These are phyloP conservation scores for Dactylellina parvicollis DNA, from an alignment of 2,329 filamentous ascomycete species.

Conservation along the genomic window DNA sequence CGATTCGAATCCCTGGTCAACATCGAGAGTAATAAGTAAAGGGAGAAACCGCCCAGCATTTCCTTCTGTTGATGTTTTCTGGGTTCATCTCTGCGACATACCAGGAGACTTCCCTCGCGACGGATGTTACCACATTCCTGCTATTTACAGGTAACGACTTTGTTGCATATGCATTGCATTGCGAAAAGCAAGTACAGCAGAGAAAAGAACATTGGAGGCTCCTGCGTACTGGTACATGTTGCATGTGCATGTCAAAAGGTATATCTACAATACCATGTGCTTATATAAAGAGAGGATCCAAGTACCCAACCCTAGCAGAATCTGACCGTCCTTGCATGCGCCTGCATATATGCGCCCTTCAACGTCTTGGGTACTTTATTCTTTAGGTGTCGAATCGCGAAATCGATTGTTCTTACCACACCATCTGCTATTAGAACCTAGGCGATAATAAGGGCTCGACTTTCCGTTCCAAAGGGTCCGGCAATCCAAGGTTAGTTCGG, in stretches of 20 bases:
- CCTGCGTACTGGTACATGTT: conserved; percentile 28
- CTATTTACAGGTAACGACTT: conserved; percentile 30
- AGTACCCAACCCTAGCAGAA: conserved; percentile 27
- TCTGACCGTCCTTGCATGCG: conserved; percentile 36
- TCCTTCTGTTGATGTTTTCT: not conserved
- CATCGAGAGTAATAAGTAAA: not conserved
- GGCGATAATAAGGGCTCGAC: conserved; percentile 27
- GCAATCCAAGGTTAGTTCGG: conserved; percentile 18
- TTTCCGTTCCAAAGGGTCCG: conserved; percentile 42
- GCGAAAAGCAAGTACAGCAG: conserved; percentile 14
- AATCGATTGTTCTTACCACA: conserved; percentile 30
- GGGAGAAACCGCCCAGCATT: conserved; percentile 2
- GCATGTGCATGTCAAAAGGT: conserved; percentile 19
- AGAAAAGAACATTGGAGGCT: not conserved
- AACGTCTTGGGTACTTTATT: conserved; percentile 30
- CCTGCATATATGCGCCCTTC: conserved; percentile 46
- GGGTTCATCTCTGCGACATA: conserved; percentile 21
- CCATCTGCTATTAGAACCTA: conserved; percentile 19
- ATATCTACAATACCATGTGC: not conserved
- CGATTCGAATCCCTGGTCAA: not conserved
- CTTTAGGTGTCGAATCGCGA: conserved; percentile 23
- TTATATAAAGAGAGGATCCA: conserved; percentile 1
- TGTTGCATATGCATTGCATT: conserved; percentile 46
- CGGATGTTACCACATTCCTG: conserved; percentile 51
- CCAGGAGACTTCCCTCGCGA: conserved; percentile 8